Evolutionary conservation across 345 rosid species (phyloP), one percentile per base, ranked within the genome.

Genomic region (Dipteronia dyeriana): DNA sequence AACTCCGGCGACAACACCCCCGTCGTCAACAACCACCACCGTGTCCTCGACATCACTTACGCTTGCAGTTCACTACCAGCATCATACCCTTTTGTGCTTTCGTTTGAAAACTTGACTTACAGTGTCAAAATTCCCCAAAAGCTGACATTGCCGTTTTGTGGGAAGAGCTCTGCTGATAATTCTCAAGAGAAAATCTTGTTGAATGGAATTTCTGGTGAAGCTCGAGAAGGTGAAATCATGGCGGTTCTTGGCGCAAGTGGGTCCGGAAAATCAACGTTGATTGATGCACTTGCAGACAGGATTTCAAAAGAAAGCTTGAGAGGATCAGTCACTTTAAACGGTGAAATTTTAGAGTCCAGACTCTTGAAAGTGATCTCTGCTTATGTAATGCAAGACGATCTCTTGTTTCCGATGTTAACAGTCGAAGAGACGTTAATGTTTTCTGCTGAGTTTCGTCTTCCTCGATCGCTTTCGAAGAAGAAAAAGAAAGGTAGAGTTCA

Each of bases 191-290:
- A 90, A 84, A 67, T 85, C 9, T 79, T 91, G 79, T 64, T 91
- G 75, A 85, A 88, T 70, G 81, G 80, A 20, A 79, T 88, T 41
- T 91, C 94, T 0, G 94, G 92, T 0, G 90, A 90, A 73, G 94
- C 97, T 0, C 79, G 79, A 57, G 94, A 91, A 80, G 97, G 97
- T 3, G 98, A 80, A 89, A 91, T 96, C 77, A 84, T 92, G 95
- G 99, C 97, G 4, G 97, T 96, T 74, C 91, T 96, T 39, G 98
- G 99, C 4, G 94, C 98, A 4, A 94, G 97, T 69, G 99, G 99
- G 20, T 92, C 99, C 0, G 98, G 99, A 9, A 96, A 96, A 77
- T 96, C 98, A 7, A 95, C 99, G 0, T 69, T 95, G 22, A 92
- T 95, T 5, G 99, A 95, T 68, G 99, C 99, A 22, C 87, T 95